A percentile compares a stretch with the other conserved stretches of the same genome.
phyloP scores from a whole-genome alignment of 1,284 basidiomycete genomes.

The Austroboletus niveus region DNA sequence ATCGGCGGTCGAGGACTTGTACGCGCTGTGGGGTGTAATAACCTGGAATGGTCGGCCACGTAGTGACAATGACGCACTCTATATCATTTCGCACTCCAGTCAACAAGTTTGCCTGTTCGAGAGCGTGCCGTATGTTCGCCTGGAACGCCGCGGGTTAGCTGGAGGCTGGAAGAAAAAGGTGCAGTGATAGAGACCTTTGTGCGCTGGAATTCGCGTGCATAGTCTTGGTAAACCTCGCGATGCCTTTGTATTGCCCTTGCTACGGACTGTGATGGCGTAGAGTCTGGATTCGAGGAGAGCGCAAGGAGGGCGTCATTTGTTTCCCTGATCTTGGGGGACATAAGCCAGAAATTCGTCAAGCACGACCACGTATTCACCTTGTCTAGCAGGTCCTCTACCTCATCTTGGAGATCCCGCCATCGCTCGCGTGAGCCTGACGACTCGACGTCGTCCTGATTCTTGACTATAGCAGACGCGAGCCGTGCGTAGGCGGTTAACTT shows the following conservation, averaged over 20 bases:
- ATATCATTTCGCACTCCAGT: slow-evolving; percentile 95
- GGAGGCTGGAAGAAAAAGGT: not conserved
- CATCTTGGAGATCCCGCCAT: slow-evolving; percentile 81
- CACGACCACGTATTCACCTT: slow-evolving; percentile 57
- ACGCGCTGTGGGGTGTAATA: slow-evolving; percentile 51
- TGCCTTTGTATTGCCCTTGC: slow-evolving; percentile 88
- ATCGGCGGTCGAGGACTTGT: slow-evolving; percentile 88
- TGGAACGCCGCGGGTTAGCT: slow-evolving; percentile 30
- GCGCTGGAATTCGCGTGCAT: slow-evolving; percentile 76
- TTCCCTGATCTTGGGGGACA: slow-evolving; percentile 68
- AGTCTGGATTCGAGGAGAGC: slow-evolving; percentile 64
- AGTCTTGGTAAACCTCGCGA: slow-evolving; percentile 87
- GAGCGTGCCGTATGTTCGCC: slow-evolving; percentile 79
- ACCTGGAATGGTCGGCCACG: not conserved
- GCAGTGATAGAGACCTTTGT: slow-evolving; percentile 62
- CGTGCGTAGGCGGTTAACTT: slow-evolving; percentile 90
- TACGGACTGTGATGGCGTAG: slow-evolving; percentile 81
- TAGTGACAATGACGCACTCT: slow-evolving; percentile 54
- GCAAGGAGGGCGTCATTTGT: slow-evolving; percentile 74
- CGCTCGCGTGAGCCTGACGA: slow-evolving; percentile 65
- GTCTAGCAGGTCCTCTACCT: slow-evolving; percentile 84
- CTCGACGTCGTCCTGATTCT: slow-evolving; percentile 64
- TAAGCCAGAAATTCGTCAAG: slow-evolving; percentile 9
- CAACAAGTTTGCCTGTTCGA: slow-evolving; percentile 85
- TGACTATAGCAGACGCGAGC: slow-evolving; percentile 74